Base-by-base conservation (phyloP, 495 filamentous ascomycete species). In the Friedmanniomyces simplex region DNA sequence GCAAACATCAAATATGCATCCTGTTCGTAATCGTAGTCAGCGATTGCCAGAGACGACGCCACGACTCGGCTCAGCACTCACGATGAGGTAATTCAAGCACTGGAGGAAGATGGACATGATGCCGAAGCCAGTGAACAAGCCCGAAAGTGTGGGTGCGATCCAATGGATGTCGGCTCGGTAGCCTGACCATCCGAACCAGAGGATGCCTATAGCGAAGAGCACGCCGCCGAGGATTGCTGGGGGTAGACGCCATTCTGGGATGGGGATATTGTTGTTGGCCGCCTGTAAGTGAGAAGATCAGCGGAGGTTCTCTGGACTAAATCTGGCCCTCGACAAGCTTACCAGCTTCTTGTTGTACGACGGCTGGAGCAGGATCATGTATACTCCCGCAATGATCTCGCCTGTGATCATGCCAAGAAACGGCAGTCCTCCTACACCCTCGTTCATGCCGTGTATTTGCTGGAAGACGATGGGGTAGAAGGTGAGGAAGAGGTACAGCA, bases 121-220 rank as follows among this genome's bases (percentile, higher is more conserved):
- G 4, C 80, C 80, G 53, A 82, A 82, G 1, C 79, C 79, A 8
- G 77, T 80, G 55, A 79, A 68, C 2, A 82, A 56, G 26, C 89
- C 57, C 18, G 48, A 52, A 6, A 88, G 72, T 0, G 87, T 86
- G 2, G 89, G 89, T 1, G 83, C 85, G 60, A 89, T 87, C 89
- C 76, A 79, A 52, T 75, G 74, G 30, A 79, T 66, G 45, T 79
- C 69, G 0, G 60, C 67, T 46, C 60, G 73, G 68, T 83, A 85
- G 20, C 83, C 83, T 0, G 85, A 81, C 88, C 88, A 94, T 22
- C 86, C 87, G 67, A 91, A 91, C 87, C 88, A 91, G 75, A 94
- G 91, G 5, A 94, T 79, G 2, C 88, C 88, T 14, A 64, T 74
- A 1, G 88, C 76, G 65, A 95, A 95, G 16, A 58, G 28, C 4